Conservation (phyloP, 768 basidiomycete species). For the Rubroboletus satanas region DNA sequence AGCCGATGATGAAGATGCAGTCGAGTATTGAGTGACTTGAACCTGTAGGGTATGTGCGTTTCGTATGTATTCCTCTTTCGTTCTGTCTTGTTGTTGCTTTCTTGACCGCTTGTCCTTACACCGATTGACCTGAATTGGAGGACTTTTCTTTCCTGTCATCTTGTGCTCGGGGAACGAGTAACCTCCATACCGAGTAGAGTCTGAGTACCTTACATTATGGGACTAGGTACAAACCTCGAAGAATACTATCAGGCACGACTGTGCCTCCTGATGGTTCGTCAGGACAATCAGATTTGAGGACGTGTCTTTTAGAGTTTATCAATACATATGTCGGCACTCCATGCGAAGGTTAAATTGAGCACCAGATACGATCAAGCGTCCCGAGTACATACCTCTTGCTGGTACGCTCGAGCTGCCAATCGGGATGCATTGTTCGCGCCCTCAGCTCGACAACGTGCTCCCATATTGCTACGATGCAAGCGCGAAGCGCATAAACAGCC, state of each 20-base stretch:
- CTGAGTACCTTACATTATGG: neutral
- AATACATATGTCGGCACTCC: neutral
- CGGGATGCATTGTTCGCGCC: too few relatives aligned
- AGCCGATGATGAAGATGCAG: conserved; percentile 76
- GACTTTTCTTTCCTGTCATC: neutral
- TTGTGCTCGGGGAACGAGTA: neutral
- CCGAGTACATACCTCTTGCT: neutral
- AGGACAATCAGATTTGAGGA: neutral
- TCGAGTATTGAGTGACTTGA: conserved; percentile 55
- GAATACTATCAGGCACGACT: neutral
- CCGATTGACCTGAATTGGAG: conserved; percentile 10
- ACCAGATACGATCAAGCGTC: neutral
- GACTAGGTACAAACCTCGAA: neutral
- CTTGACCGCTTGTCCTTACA: conserved; percentile 19
- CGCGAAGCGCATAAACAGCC: neutral
- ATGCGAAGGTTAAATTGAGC: neutral
- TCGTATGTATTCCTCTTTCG: conserved; percentile 22
- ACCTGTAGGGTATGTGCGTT: conserved; percentile 27
- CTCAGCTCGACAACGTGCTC: neutral
- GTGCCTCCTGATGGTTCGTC: neutral
- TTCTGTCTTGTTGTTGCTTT: conserved; percentile 5
- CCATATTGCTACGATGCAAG: neutral
- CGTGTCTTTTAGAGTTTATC: neutral
- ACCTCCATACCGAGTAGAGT: neutral
- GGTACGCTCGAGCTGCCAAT: neutral